Conservation (phyloP, 2,329 filamentous ascomycete species). For the Pyrenophora tritici-repentis region DNA sequence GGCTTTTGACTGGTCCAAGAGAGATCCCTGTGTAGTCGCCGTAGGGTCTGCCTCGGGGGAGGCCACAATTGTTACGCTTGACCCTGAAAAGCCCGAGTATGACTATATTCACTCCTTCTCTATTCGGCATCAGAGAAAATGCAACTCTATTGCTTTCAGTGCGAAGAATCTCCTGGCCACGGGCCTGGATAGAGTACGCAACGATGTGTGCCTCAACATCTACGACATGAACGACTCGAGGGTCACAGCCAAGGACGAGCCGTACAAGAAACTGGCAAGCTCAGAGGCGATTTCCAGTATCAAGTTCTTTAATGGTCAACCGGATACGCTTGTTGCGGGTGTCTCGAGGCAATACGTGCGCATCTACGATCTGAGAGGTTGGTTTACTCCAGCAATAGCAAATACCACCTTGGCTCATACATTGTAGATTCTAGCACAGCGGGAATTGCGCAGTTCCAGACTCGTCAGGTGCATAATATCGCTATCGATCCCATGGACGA, state of each 20-base stretch:
- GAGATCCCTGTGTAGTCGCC: constrained; percentile 69
- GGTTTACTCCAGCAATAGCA: constrained; percentile 32
- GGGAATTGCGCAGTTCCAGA: constrained; percentile 57
- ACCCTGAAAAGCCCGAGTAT: constrained; percentile 59
- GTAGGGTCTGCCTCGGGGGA: constrained; percentile 77
- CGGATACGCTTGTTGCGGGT: constrained; percentile 74
- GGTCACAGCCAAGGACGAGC: constrained; percentile 59
- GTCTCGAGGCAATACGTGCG: constrained; percentile 76
- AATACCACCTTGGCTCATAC: constrained; percentile 17
- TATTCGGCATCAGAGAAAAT: constrained; percentile 76
- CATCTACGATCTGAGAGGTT: constrained; percentile 79
- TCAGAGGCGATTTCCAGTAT: constrained; percentile 79
- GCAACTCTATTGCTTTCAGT: constrained; percentile 82
- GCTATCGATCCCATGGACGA: constrained; percentile 79
- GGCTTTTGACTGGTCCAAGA: constrained; percentile 69
- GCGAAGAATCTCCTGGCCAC: constrained; percentile 73
- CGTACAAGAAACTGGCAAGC: constrained; percentile 61
- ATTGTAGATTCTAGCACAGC: constrained; percentile 47
- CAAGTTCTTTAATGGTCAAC: constrained; percentile 78
- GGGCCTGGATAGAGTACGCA: constrained; percentile 78
- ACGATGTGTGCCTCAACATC: constrained; percentile 80
- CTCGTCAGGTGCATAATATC: constrained; percentile 67
- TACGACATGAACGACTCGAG: constrained; percentile 71
- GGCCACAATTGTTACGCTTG: constrained; percentile 73
- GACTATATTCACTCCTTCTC: constrained; percentile 65